Percentiles rank a stretch among this genome's conserved stretches.
These are phyloP conservation scores for Leucocoprinus sp. DNA, from an alignment of 768 basidiomycete species.

Conservation along the genomic window DNA sequence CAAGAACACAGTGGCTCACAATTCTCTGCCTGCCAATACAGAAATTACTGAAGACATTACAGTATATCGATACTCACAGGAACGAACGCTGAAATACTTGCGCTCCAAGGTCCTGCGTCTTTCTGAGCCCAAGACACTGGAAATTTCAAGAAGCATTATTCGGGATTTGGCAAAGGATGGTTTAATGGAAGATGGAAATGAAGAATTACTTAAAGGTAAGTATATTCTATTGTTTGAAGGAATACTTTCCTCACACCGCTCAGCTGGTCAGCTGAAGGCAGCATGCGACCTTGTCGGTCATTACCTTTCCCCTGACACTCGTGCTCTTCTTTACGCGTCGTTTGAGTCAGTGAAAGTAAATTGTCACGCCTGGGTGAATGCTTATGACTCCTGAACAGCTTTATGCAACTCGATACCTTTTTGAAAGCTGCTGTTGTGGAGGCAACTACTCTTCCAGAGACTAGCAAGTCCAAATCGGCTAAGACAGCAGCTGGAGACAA, in stretches of 20 bases:
- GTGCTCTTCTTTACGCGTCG: constrained; percentile 37
- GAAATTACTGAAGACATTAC: constrained; percentile 60
- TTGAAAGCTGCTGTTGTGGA: constrained; percentile 40
- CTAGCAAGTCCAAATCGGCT: constrained; percentile 21
- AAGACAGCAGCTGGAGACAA: constrained; percentile 37
- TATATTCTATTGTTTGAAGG: neutral
- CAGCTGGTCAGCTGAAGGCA: constrained; percentile 60
- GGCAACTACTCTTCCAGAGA: constrained; percentile 24
- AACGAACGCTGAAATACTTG: constrained; percentile 46
- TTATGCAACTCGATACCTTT: constrained; percentile 52
- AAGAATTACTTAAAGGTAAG: constrained; percentile 54
- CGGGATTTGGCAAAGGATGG: constrained; percentile 72
- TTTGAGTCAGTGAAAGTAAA: constrained; percentile 61
- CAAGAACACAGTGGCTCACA: neutral
- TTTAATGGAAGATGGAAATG: constrained; percentile 68
- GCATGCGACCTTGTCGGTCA: constrained; percentile 77
- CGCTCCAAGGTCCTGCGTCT: constrained; percentile 56
- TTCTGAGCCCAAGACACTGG: constrained; percentile 41
- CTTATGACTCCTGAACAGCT: constrained; percentile 33
- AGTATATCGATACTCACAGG: constrained; percentile 66
- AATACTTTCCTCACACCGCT: neutral
- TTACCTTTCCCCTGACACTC: constrained; percentile 51
- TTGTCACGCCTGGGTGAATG: neutral
- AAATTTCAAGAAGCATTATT: constrained; percentile 54
- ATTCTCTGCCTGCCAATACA: constrained; percentile 22